These are phyloP conservation scores for Escallonia herrerae DNA, from an alignment of 129 eudicot species.

Conservation along the genomic window DNA sequence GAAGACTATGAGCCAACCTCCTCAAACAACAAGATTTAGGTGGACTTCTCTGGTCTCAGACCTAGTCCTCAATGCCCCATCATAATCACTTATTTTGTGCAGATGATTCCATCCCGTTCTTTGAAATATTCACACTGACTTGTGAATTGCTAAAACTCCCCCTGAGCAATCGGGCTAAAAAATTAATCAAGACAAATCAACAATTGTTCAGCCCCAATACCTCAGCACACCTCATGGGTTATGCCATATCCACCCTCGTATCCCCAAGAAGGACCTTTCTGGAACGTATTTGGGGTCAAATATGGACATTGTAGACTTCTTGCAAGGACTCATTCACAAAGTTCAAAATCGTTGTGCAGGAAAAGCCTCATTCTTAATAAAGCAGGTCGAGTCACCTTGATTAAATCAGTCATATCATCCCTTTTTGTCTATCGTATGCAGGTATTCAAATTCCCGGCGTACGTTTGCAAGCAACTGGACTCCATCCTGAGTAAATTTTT, in stretches of 20 bases:
- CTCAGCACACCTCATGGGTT: not conserved
- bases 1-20: not conserved
- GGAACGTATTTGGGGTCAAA: not conserved
- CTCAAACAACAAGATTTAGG: not conserved
- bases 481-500: not conserved
- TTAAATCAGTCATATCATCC: not conserved
- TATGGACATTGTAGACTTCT: not conserved
- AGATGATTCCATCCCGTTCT: too few relatives aligned
- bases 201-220: not conserved
- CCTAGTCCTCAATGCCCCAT: too few relatives aligned
- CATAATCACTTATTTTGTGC: too few relatives aligned
- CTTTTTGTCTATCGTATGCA: not conserved
- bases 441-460: not conserved
- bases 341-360: not conserved
- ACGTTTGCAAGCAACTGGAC: not conserved
- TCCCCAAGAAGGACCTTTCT: not conserved
- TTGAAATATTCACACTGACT: not conserved
- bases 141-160: not conserved
- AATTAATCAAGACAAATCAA: not conserved
- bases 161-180: not conserved
- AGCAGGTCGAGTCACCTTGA: not conserved
- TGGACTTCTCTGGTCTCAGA: too few relatives aligned
- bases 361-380: not conserved
- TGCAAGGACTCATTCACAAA: not conserved
- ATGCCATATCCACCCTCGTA: not conserved